phyloP scores from a whole-genome alignment of 2,329 filamentous ascomycete species.

The Amauroascus niger region DNA sequence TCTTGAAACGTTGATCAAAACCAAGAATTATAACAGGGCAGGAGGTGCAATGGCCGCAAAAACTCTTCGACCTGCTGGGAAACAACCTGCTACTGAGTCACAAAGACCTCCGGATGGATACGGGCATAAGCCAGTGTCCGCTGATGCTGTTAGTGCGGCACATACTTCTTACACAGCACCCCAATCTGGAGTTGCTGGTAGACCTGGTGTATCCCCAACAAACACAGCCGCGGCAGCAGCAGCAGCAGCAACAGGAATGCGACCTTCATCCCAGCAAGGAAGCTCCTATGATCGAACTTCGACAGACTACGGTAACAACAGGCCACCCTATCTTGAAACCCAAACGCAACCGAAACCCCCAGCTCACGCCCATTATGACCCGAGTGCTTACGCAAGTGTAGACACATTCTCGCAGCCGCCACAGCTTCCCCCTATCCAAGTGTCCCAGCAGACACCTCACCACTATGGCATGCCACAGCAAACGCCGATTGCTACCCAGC shows the following conservation, averaged over 20 bases:
- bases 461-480: slow-evolving; percentile 19
- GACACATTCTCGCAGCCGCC: slow-evolving; percentile 17
- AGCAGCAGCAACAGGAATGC: slow-evolving; percentile 40
- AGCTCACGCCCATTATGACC: slow-evolving; percentile 39
- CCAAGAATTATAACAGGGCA: slow-evolving; percentile 59
- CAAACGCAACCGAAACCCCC: slow-evolving; percentile 36
- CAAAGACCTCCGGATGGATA: slow-evolving; percentile 31
- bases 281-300: slow-evolving; percentile 37
- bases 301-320: slow-evolving; percentile 33
- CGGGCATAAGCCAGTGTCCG: slow-evolving; percentile 31
- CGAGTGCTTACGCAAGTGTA: slow-evolving; percentile 34
- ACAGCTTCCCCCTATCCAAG: slow-evolving; percentile 17
- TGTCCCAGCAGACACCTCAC: slow-evolving; percentile 12
- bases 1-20: slow-evolving; percentile 69
- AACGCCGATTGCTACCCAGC: slow-evolving; percentile 23
- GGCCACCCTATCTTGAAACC: slow-evolving; percentile 29
- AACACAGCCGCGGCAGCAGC: slow-evolving; percentile 41
- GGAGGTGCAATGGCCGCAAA: slow-evolving; percentile 51
- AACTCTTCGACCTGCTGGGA: slow-evolving; percentile 51
- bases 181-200: slow-evolving; percentile 40
- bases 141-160: slow-evolving; percentile 36
- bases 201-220: slow-evolving; percentile 36
- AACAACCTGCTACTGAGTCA: slow-evolving; percentile 35
- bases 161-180: slow-evolving; percentile 35
- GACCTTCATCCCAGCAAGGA: slow-evolving; percentile 34